Conservation (phyloP, 441 rosid genomes). For the Croton setiger region DNA sequence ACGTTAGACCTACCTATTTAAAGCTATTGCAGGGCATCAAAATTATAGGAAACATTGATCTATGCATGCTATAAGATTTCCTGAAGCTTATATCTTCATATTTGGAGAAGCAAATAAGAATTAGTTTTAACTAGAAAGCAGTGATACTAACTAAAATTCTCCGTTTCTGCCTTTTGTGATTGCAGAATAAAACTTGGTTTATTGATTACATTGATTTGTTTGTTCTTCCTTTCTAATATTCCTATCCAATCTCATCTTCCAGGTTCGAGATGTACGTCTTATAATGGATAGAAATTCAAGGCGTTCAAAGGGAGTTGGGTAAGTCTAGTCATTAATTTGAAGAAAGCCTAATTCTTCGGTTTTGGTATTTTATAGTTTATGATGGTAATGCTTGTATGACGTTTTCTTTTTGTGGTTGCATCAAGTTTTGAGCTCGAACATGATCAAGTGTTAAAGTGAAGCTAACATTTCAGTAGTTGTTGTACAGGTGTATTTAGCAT, state of each 20-base stretch:
- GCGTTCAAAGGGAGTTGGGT: conserved; percentile 98
- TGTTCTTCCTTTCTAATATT: conserved; percentile 6
- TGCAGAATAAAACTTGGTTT: not conserved
- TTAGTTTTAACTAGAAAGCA: not conserved
- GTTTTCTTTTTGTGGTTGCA: not conserved
- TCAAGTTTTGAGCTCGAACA: not conserved
- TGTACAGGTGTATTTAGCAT: not conserved
- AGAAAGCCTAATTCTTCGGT: not conserved
- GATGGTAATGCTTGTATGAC: not conserved
- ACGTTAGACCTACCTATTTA: too few species aligned
- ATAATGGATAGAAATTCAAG: conserved; percentile 98
- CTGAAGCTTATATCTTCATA: conserved; percentile 1
- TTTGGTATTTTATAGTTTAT: not conserved
- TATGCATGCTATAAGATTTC: not conserved
- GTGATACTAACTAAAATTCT: not conserved
- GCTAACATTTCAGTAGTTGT: not conserved
- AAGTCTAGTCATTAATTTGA: conserved; percentile 18
- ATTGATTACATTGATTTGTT: not conserved
- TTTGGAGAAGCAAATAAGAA: not conserved
- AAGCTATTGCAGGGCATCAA: not conserved
- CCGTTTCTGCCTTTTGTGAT: not conserved
- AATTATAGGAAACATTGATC: not conserved
- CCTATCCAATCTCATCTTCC: conserved; percentile 20
- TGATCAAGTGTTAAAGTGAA: not conserved
- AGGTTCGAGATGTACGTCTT: conserved; percentile 98